Evolutionary conservation across 1,284 basidiomycete genomes (phyloP), one percentile per base, ranked within the genome.

Genomic region (Ustilago hordei): DNA sequence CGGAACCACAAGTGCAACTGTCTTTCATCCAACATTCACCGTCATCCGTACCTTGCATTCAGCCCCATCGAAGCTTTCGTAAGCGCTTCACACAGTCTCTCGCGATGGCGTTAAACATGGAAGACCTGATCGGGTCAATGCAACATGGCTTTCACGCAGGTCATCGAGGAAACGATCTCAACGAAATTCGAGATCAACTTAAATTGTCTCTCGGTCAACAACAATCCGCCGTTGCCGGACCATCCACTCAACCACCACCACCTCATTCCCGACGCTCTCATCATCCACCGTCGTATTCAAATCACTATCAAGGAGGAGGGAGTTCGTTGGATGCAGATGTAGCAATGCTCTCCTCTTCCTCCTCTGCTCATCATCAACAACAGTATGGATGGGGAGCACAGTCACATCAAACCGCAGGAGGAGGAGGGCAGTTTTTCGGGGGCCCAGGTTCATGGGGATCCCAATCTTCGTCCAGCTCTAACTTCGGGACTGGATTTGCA

Each of bases 61-160:
- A 34, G 15, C 52, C 17, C 13, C 47, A 48, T 35, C 8, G 11
- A 13, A 15, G 11, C 17, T 31, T 35, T 53, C 31, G 6, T 6
- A 34, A 36, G 28, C 5, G 23, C 23, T 6, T 17, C 35, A 41
- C 8, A n/a, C 36, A 35, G 31, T 23, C n/a, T 8, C 45, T 28
- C 47, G 58, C 38, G 13, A 82, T 82, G 81, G 81, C 81, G 62
- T 64, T 82, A 32, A 81, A 82, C 48, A 69, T 82, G 60, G 81
- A 82, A 65, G 81, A 82, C 54, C 77, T 82, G 6, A 82, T 82
- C 58, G 81, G 81, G 17, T 79, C 77, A 8, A 82, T 82, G 81
- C 81, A 81, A 60, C 76, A 79, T 43, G 64, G 67, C 41, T 77
- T 80, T 41, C 75, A 80, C 41, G 79, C 79, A 8, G 79, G 80